Evolutionary conservation across 2,329 filamentous ascomycete species (phyloP), one percentile per base, ranked within the genome.

Genomic region (Fusarium neocosmosporiellum): DNA sequence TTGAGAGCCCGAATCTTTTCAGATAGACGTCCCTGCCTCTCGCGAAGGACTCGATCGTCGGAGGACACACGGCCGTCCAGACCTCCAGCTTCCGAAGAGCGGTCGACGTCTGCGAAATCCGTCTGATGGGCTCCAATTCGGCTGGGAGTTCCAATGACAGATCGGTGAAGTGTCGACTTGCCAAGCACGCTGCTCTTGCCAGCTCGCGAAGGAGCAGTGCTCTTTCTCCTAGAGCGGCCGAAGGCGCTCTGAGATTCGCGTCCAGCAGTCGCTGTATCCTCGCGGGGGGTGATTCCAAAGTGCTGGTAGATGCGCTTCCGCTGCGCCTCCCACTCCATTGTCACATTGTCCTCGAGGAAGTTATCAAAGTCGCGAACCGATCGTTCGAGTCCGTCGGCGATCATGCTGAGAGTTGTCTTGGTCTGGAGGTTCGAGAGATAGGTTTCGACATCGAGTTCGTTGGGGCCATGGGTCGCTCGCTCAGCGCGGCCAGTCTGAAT

Each of bases 281-380:
- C 88, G 27, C 86, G 85, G 7, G 88, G 85, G 79, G 91, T 92
- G 79, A 99, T 92, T 16, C 96, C 96, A 81, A 99, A 98, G 82
- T 99, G 96, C 78, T 98, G 92, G 83, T 98, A 98, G 72, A 99
- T 98, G 74, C 92, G 92, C 82, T 93, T 94, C 71, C 96, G 92
- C 84, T 98, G 96, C 18, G 93, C 92, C 76, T 98, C 95, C 95
- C 96, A 98, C 81, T 98, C 95, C 86, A 97, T 92, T 33, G 95
- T 94, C 58, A 98, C 91, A 79, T 97, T 97, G 77, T 98, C 95
- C 80, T 98, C 95, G 64, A 99, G 87, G 81, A 98, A 98, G 69
- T 90, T 89, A 80, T 99, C 95, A 80, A 99, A 98, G 79, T 98
- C 96, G 64, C 91, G 91, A 68, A 96, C 92, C 5, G 95, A 96